phyloP scores from a whole-genome alignment of 2,329 filamentous ascomycete species.

The Calonectria fujianensis region DNA sequence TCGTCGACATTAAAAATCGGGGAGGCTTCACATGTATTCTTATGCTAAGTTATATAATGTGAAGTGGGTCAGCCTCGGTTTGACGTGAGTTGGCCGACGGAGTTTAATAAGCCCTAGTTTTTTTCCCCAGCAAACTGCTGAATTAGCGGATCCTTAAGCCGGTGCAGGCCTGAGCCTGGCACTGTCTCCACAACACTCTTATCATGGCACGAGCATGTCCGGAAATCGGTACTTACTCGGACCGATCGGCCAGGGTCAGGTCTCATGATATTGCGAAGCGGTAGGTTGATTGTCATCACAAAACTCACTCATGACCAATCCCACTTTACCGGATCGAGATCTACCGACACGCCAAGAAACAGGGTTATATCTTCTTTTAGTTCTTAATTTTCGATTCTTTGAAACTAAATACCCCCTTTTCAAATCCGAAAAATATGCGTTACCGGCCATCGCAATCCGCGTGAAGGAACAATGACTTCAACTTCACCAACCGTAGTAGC shows the following conservation, averaged over 20 bases:
- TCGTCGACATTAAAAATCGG: neutral
- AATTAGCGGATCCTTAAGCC: neutral
- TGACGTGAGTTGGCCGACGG: constrained; percentile 4
- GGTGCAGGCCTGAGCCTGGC: neutral
- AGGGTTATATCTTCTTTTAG: neutral
- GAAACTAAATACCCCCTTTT: neutral
- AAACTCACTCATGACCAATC: neutral
- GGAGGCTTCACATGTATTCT: neutral
- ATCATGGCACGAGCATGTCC: neutral
- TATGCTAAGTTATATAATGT: neutral
- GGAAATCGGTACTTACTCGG: constrained; percentile 20
- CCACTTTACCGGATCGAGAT: constrained; percentile 20
- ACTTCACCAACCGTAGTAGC: neutral
- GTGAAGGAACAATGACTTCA: constrained; percentile 6
- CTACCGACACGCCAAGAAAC: constrained; percentile 5
- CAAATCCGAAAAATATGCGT: constrained; percentile 17
- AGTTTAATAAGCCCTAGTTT: neutral
- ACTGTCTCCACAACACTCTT: neutral
- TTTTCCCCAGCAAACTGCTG: neutral
- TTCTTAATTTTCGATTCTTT: neutral
- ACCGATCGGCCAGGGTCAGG: constrained; percentile 13
- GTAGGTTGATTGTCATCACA: neutral
- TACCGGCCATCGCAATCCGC: too few species aligned
- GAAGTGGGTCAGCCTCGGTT: constrained; percentile 15
- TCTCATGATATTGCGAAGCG: neutral